Base-by-base conservation (phyloP, 805 yeast species). In the Metschnikowia aberdeeniae region DNA sequence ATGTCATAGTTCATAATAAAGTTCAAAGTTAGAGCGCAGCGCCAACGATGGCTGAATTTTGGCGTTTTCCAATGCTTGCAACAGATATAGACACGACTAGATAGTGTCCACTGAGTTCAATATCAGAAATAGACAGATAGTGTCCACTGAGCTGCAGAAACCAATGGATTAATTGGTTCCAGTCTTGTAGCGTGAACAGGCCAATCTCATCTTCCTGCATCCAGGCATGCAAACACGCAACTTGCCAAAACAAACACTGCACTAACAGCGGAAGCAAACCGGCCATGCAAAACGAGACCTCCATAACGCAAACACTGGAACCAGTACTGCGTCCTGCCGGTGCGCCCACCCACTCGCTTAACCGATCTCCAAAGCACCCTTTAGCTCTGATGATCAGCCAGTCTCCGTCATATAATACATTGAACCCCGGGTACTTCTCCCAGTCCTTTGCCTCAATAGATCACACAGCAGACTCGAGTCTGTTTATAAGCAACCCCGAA, bases 401-500 rank as follows among this genome's bases (percentile, higher is more conserved):
- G 27, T 29, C 34, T 8, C 19, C 40, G 9, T 19, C 12, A 4
- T 8, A 5, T 8, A 20, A 8, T 10, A 8, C 40, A 32, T 19
- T 37, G 27, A 29, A 12, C 6, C 10, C 34, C 5, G n/a, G 33
- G 10, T 19, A n/a, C 13, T 12, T 37, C n/a, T 19, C 40, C 8
- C 19, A 24, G 1, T 28, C 27, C 3, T 10, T 12, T 20, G 34
- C 19, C 12, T 37, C 40, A 8, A 6, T 20, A 6, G 33, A 37
- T 33, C 40, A 34, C 31, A 45, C 54, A 9, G 48, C 49, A 4
- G 56, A 50, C 12, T 54, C 57, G 4, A 52, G 57, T 24, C 57
- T 54, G 57, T 54, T 54, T 29, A 44, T 54, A 8, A 50, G 53
- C 19, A 40, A 51, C 31, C 55, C 56, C 4, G 36, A 39, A 9